Conservation (phyloP, 768 basidiomycete species). For the Dacryopinax primogenitus region DNA sequence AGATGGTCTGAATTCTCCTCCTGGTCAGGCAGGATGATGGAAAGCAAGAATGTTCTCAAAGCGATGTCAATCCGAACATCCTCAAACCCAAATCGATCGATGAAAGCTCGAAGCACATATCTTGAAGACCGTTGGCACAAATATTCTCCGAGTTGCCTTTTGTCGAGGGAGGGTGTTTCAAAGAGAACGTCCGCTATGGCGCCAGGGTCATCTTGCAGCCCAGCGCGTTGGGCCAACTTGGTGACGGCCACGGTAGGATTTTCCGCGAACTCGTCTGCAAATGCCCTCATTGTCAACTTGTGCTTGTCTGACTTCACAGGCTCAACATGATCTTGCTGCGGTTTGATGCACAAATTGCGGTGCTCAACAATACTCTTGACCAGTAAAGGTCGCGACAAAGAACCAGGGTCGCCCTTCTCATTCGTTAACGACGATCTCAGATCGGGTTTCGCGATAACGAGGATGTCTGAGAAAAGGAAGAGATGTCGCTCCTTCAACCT, state of each 20-base stretch:
- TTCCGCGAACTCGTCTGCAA: slow-evolving; percentile 64
- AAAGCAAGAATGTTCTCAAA: slow-evolving; percentile 75
- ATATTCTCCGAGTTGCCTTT: slow-evolving; percentile 71
- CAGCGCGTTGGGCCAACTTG: slow-evolving; percentile 49
- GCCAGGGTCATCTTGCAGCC: slow-evolving; percentile 48
- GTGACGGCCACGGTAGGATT: slow-evolving; percentile 70
- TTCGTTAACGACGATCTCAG: slow-evolving; percentile 29
- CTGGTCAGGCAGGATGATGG: slow-evolving; percentile 51
- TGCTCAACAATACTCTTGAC: slow-evolving; percentile 84
- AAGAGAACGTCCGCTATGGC: slow-evolving; percentile 67
- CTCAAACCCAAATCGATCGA: slow-evolving; percentile 77
- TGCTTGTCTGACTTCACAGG: slow-evolving; percentile 17
- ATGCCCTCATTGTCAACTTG: slow-evolving; percentile 45
- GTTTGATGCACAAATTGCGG: slow-evolving; percentile 24
- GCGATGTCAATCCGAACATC: slow-evolving; percentile 80
- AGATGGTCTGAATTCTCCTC: slow-evolving; percentile 46
- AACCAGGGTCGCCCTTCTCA: slow-evolving; percentile 37
- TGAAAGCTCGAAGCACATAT: slow-evolving; percentile 63
- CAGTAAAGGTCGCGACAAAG: slow-evolving; percentile 61
- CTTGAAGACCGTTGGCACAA: slow-evolving; percentile 62
- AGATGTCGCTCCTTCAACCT: slow-evolving; percentile 92
- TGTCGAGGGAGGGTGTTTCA: slow-evolving; percentile 71
- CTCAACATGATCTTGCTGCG: slow-evolving; percentile 19
- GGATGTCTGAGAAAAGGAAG: slow-evolving; percentile 92
- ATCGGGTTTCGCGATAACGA: slow-evolving; percentile 85